Evolutionary conservation across 805 yeast genomes (phyloP), one percentile per base, ranked within the genome.

Genomic region (Kregervanrija delftensis): DNA sequence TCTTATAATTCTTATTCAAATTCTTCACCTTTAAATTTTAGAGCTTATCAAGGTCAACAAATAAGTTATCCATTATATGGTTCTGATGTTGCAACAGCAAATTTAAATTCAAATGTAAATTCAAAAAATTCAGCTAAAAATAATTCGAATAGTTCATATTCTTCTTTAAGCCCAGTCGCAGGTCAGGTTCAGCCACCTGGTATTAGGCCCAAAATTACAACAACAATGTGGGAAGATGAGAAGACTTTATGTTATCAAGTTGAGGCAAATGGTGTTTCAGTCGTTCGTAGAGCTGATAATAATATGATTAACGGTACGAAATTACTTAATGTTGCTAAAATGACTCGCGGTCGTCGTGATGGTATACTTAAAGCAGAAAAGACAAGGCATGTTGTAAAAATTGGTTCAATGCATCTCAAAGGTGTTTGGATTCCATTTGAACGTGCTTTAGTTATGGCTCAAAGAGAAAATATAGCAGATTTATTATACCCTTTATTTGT

Each of bases 341-440:
- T 81, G 86, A 81, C 86, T 11, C 68, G 87, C 55, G 87, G 87
- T 33, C 68, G 86, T 45, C 66, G 87, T 58, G 87, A 81, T 60
- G 87, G 87, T 16, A 81, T 81, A 43, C 66, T 81, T 41, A 81
- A 81, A 59, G 70, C 75, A 44, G 87, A 81, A 59, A 81, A 81
- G 59, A 76, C 77, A 14, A 67, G 86, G 34, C 81, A 80, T 54
- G 87, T 81, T 37, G 86, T 81, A 31, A 81, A 81, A 59, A 80
- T 81, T 56, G 87, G 87, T n/a, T 76, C 82, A 12, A 81, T 81
- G 86, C 83, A 81, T 59, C 66, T 81, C 50, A 81, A 81, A 58
- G 87, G 87, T 39, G 87, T 81, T 34, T 81, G 87, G 87, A 80
- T 81, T 42, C 87, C 87, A 5, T 81, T 81, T 59, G 86, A 81